phyloP scores from a whole-genome alignment of 2,329 filamentous ascomycete species.

The Fusarium fujikuroi region DNA sequence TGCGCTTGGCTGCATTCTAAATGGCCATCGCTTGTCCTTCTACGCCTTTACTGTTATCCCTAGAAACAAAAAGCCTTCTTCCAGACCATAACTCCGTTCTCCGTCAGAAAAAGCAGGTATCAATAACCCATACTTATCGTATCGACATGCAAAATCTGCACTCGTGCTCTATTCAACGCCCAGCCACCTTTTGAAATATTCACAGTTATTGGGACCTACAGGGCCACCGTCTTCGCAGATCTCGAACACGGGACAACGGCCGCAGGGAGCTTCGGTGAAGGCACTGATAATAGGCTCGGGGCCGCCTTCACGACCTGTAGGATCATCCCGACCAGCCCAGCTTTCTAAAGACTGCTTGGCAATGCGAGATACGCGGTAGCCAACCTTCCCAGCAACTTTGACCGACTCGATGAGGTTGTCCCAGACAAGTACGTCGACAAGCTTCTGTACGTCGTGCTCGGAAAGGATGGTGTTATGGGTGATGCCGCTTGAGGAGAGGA shows the following conservation, averaged over 20 bases:
- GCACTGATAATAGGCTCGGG: conserved; percentile 70
- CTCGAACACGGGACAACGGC: conserved; percentile 91
- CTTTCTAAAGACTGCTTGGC: conserved; percentile 56
- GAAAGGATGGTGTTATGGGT: conserved; percentile 77
- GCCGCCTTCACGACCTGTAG: conserved; percentile 51
- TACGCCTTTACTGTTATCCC: conserved; percentile 42
- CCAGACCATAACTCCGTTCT: conserved; percentile 40
- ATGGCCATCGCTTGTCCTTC: conserved; percentile 31
- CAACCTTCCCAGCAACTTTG: conserved; percentile 59
- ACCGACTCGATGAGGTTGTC: conserved; percentile 84
- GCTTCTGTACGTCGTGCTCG: conserved; percentile 82
- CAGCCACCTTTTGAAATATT: conserved; percentile 91
- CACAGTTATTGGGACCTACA: conserved; percentile 88
- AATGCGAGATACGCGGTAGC: conserved; percentile 64
- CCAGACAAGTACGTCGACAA: conserved; percentile 88
- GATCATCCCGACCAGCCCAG: conserved; percentile 55
- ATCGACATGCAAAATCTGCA: conserved; percentile 12
- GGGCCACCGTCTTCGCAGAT: conserved; percentile 91
- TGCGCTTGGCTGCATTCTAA: conserved; percentile 17
- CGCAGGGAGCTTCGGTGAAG: conserved; percentile 89
- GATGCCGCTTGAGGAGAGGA: conserved; percentile 75
- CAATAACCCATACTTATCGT: not conserved
- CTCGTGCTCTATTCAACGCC: conserved; percentile 52
- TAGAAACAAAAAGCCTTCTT: conserved; percentile 25
- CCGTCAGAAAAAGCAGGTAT: conserved; percentile 15